Percentiles rank a stretch among this genome's conserved stretches.
Evolutionary conservation across 257 asterid genomes (phyloP).

Genomic region (Osmanthus fragrans): DNA sequence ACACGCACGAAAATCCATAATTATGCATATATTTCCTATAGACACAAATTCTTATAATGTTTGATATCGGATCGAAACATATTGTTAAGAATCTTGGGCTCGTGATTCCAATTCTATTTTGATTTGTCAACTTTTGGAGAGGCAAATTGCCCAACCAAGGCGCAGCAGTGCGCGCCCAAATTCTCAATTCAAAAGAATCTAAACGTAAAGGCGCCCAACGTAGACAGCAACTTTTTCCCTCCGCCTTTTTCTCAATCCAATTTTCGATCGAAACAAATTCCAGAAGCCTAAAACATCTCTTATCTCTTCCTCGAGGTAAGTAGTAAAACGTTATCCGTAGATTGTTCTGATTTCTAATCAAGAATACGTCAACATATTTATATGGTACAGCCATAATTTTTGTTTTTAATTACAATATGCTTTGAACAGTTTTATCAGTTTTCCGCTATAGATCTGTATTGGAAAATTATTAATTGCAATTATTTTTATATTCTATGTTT

Average conservation of each 20-base stretch:
- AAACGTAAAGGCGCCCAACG: not conserved
- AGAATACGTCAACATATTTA: not conserved
- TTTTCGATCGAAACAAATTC: not conserved
- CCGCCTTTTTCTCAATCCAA: not conserved
- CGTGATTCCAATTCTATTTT: no score
- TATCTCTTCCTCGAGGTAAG: not conserved
- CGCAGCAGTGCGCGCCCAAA: not conserved
- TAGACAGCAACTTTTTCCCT: not conserved
- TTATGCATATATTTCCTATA: no score
- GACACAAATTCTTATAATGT: no score
- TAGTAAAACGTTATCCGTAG: not conserved
- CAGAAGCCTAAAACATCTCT: not conserved
- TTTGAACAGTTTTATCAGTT: not conserved
- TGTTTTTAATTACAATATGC: not conserved
- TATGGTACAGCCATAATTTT: not conserved
- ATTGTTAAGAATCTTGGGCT: no score
- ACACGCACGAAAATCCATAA: no score
- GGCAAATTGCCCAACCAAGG: not conserved
- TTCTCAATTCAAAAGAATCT: not conserved
- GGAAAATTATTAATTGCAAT: not conserved
- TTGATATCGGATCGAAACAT: no score
- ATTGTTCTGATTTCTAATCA: not conserved
- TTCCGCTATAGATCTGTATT: not conserved
- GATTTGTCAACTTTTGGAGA: no score
- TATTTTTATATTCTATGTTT: not conserved